phyloP scores from a whole-genome alignment of 345 rosid genomes.

The Cardamine chenopodiifolia region DNA sequence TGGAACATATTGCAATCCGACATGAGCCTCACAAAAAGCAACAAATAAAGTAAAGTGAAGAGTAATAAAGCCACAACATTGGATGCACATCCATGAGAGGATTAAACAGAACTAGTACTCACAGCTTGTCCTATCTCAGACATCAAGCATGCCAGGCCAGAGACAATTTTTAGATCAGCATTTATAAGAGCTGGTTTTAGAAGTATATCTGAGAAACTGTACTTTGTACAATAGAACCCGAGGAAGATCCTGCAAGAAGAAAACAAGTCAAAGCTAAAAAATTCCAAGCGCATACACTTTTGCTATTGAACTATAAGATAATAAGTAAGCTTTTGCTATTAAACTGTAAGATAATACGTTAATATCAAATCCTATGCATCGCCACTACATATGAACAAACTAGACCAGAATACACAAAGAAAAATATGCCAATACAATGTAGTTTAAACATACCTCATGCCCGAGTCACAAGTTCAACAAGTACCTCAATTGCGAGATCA shows the following conservation, averaged over 20 bases:
- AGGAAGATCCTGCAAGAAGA: slow-evolving; percentile 76
- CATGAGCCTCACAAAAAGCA: slow-evolving; percentile 25
- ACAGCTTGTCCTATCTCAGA: slow-evolving; percentile 98
- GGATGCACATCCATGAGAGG: neutral
- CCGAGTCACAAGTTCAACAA: slow-evolving; percentile 82
- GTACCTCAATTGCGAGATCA: slow-evolving; percentile 91
- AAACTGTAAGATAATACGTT: neutral
- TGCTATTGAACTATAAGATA: slow-evolving; percentile 1
- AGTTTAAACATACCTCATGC: slow-evolving; percentile 65
- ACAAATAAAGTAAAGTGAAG: slow-evolving; percentile 12
- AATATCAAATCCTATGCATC: neutral
- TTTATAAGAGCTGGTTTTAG: slow-evolving; percentile 75
- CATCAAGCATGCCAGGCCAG: slow-evolving; percentile 87
- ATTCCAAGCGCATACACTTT: neutral
- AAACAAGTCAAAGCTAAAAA: slow-evolving; percentile 18
- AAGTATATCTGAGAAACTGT: slow-evolving; percentile 71
- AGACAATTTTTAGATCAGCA: slow-evolving; percentile 72
- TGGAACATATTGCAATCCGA: slow-evolving; percentile 40
- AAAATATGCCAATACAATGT: slow-evolving; percentile 5
- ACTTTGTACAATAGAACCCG: slow-evolving; percentile 76
- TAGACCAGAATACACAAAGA: neutral
- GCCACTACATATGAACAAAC: neutral
- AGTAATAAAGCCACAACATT: neutral
- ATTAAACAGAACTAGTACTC: slow-evolving; percentile 42
- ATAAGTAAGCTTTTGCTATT: neutral